A percentile compares a stretch with the other conserved stretches of the same genome.
These are phyloP conservation scores for Talaromyces amestolkiae DNA, from an alignment of 2,329 filamentous ascomycete species.

Conservation along the genomic window DNA sequence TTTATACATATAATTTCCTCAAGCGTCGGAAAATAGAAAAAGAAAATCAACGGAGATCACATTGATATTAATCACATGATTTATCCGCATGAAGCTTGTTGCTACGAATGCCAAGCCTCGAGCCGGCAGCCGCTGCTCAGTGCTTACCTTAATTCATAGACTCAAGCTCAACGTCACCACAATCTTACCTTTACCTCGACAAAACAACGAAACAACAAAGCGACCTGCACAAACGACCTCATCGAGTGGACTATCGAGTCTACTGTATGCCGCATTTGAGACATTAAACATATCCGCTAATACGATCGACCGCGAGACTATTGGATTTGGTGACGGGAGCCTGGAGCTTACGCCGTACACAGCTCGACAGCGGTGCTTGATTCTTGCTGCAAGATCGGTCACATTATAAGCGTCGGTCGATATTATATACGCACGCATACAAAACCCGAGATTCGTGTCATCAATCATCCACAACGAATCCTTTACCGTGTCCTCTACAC, in stretches of 20 bases:
- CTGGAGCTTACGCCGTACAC: background rate
- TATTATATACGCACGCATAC: background rate
- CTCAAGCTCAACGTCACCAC: background rate
- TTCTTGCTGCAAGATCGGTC: background rate
- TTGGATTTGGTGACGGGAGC: background rate
- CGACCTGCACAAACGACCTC: background rate
- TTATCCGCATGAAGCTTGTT: background rate
- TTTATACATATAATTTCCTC: background rate
- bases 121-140: background rate
- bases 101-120: background rate
- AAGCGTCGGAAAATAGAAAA: background rate
- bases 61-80: constrained; percentile 9
- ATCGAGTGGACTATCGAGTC: background rate
- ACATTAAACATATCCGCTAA: background rate
- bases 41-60: background rate
- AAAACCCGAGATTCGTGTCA: background rate
- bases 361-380: background rate
- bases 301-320: background rate
- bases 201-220: background rate
- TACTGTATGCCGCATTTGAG: rapidly evolving
- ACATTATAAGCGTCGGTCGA: too few species aligned
- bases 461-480: background rate
- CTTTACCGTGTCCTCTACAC: background rate
- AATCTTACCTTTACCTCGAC: background rate
- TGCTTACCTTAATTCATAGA: background rate